Base-by-base conservation (phyloP, 1,139 yeast genomes). In the Pichia sp. region DNA sequence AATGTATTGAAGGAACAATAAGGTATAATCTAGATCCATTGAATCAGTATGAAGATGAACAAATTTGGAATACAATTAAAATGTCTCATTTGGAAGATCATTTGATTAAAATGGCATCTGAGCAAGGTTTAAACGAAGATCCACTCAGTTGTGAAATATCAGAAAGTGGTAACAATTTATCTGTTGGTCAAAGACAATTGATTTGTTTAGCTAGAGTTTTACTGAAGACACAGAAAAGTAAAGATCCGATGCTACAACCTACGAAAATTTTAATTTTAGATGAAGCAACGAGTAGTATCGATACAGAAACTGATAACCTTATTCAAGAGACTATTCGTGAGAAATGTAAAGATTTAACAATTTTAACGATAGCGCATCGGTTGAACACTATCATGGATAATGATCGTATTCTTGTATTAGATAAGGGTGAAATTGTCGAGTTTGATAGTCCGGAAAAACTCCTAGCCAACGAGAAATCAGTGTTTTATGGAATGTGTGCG, bases 281-380 rank as follows among this genome's bases (percentile, higher is more conserved):
- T 56, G 95, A 84, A 60, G 94, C 94, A 1, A 84, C 94, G 0
- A 89, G 94, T 0, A 82, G 91, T 3, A 89, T 84, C 24, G 95
- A 84, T 58, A 77, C 80, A 17, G 82, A 81, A 55, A 84, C 94
- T 0, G 94, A 84, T 53, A 72, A 71, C 49, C 71, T 82, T 41
- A 76, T 84, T 40, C 94, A 84, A 61, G 75, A 77, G 47, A 82
- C 93, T 0, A 83, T 84, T 33, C 67, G 89, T 43, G 55, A 62
- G 2, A 78, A 77, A 53, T 83, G 84, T 57, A 66, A 63, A 37
- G 70, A 78, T 47, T 71, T 80, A 53, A 84, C 94, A 0, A 82
- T 84, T 44, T 62, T 84, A 37, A 83, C 93, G 0, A 83, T 84
- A 52, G 95, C 95, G 0, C 95, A 84, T 54, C 69, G 95, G 44